A percentile compares a stretch with the other conserved stretches of the same genome.
Evolutionary conservation across 257 asterid genomes (phyloP).

Genomic region (Nyctanthes arbortristis): DNA sequence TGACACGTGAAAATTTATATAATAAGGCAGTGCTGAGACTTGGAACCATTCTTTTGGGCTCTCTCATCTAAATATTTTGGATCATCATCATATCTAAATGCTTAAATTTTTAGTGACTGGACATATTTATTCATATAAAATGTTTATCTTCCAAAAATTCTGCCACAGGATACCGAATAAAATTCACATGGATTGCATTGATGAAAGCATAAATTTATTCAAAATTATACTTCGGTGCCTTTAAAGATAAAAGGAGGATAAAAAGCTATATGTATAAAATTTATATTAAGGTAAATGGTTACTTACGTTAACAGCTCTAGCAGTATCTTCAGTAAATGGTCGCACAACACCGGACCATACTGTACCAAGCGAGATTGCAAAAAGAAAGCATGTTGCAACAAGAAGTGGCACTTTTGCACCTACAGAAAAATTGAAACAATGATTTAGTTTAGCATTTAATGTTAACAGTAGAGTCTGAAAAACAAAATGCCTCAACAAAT

Average conservation of each 20-base stretch:
- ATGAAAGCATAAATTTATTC: neutral
- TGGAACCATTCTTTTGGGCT: too few species aligned
- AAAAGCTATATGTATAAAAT: neutral
- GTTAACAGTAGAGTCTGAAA: neutral
- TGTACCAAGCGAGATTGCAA: slow-evolving; percentile 51
- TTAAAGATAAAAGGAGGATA: neutral
- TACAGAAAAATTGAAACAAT: slow-evolving; percentile 26
- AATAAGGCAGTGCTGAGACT: too few species aligned
- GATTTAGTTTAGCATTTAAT: neutral
- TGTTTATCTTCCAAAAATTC: neutral
- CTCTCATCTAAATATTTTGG: too few species aligned
- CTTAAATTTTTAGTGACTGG: too few species aligned
- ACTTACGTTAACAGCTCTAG: slow-evolving; percentile 91
- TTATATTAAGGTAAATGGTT: neutral
- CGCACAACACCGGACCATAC: slow-evolving; percentile 60
- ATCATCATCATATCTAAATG: too few species aligned
- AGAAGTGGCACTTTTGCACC: slow-evolving; percentile 68
- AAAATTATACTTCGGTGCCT: neutral
- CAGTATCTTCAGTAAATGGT: slow-evolving; percentile 77
- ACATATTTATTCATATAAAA: neutral
- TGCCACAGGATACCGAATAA: neutral
- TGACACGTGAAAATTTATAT: too few species aligned
- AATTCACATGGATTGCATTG: neutral
- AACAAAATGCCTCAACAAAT: neutral
- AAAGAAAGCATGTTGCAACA: slow-evolving; percentile 41